Conservation (phyloP, 2,329 filamentous ascomycete genomes). For the Coniochaeta sp. region DNA sequence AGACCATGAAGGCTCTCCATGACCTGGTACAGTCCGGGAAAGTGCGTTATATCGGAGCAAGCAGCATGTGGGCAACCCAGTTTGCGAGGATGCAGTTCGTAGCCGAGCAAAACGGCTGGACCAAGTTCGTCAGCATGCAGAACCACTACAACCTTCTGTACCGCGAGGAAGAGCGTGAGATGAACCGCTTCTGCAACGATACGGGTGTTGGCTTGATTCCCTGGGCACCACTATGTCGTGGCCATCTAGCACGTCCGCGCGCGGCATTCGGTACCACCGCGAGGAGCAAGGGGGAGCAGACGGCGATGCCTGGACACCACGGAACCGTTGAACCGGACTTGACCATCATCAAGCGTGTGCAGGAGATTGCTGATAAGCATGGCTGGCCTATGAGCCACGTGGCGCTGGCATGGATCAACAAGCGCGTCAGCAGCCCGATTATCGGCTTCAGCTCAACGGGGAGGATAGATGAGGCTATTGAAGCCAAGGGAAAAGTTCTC, state of each 20-base stretch:
- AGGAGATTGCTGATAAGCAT: conserved; percentile 20
- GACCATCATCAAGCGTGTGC: conserved; percentile 19
- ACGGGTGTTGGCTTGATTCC: conserved; percentile 32
- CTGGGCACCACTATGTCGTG: conserved; percentile 31
- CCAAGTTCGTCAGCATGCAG: conserved; percentile 56
- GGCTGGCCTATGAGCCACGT: conserved; percentile 36
- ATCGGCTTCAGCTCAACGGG: conserved; percentile 51
- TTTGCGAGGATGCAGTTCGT: conserved; percentile 47
- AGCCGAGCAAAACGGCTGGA: conserved; percentile 52
- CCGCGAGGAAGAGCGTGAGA: conserved; percentile 52
- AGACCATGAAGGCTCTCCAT: conserved; percentile 56
- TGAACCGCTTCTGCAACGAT: conserved; percentile 33
- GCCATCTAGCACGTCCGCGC: conserved; percentile 26
- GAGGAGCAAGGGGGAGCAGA: conserved; percentile 24
- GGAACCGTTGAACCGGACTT: conserved; percentile 25
- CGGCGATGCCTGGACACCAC: conserved; percentile 17
- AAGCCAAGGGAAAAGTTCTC: conserved; percentile 36
- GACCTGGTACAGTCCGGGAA: conserved; percentile 52
- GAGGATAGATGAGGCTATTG: conserved; percentile 55
- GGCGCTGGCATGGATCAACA: conserved; percentile 54
- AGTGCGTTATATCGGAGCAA: conserved; percentile 46
- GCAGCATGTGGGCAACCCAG: conserved; percentile 44
- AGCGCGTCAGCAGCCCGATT: conserved; percentile 48
- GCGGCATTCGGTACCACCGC: conserved; percentile 17
- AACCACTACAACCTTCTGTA: conserved; percentile 54